phyloP scores from a whole-genome alignment of 306 rosid genomes.

The Dryas alaskensis region DNA sequence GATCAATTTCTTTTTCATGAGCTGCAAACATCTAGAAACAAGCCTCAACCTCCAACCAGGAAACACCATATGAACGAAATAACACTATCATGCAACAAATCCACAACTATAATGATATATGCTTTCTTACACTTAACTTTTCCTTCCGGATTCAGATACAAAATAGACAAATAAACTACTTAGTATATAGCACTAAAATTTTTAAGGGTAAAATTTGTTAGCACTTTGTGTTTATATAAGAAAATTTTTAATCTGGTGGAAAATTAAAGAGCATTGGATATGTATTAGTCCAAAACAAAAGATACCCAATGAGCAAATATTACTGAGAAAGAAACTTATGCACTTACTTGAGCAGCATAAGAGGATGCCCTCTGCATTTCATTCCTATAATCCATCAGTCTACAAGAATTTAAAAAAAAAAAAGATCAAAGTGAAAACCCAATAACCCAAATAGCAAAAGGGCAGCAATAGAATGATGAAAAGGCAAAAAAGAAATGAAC shows the following conservation, averaged over 20 bases:
- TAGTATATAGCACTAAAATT: too few species aligned
- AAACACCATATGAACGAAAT: background rate
- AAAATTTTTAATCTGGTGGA: too few species aligned
- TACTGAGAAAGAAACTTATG: background rate
- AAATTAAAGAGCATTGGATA: background rate
- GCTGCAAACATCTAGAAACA: background rate
- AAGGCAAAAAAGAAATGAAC: background rate
- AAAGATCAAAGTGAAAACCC: background rate
- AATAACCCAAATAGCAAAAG: background rate
- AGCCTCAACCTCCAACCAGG: background rate
- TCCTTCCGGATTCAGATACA: too few species aligned
- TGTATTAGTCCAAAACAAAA: background rate
- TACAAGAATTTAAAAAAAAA: background rate
- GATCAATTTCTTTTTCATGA: background rate
- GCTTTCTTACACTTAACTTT: too few species aligned
- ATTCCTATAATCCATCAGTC: conserved; percentile 22
- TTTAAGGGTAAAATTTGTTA: too few species aligned
- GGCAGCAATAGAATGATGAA: background rate
- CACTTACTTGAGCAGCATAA: conserved; percentile 26
- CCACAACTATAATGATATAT: too few species aligned
- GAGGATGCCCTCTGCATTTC: conserved; percentile 28
- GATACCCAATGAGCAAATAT: background rate
- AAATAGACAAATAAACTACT: too few species aligned
- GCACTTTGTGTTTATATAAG: too few species aligned
- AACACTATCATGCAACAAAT: background rate